Percentiles rank a stretch among this genome's conserved stretches.
Conservation (phyloP, 2,329 filamentous ascomycete genomes). For the Ilyonectria destructans region DNA sequence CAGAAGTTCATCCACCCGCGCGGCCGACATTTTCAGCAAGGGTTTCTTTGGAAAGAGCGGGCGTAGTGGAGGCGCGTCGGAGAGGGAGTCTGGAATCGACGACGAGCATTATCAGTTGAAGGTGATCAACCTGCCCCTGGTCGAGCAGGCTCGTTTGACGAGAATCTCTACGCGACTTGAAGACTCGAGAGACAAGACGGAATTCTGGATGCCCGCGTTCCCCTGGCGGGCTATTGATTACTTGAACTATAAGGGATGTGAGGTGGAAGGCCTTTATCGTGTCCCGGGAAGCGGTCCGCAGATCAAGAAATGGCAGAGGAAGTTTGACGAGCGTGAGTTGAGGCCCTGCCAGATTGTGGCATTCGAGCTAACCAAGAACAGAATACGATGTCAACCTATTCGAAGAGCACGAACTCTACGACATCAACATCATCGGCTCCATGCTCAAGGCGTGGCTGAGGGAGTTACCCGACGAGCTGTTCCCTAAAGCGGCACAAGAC, state of each 20-base stretch:
- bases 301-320: conserved; percentile 93
- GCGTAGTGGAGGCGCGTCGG: conserved; percentile 79
- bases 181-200: conserved; percentile 92
- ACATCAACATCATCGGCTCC: conserved; percentile 96
- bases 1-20: conserved; percentile 47
- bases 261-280: conserved; percentile 93
- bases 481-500: conserved; percentile 88
- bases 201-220: conserved; percentile 98
- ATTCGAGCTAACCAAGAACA: conserved; percentile 51
- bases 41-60: conserved; percentile 86
- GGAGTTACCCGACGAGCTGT: conserved; percentile 93
- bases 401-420: conserved; percentile 88
- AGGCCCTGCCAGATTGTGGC: not conserved
- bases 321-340: conserved; percentile 84
- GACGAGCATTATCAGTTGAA: conserved; percentile 89
- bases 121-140: conserved; percentile 87
- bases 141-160: conserved; percentile 92
- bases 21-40: conserved; percentile 85
- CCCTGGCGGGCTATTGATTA: conserved; percentile 98
- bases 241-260: conserved; percentile 93
- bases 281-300: conserved; percentile 92
- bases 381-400: conserved; percentile 94
- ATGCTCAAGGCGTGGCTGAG: conserved; percentile 98
- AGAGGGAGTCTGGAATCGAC: conserved; percentile 76
- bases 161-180: conserved; percentile 92